Evolutionary conservation across 108 stramenopile genomes (phyloP).

Genomic region (Pseudonitzschia pungens): DNA sequence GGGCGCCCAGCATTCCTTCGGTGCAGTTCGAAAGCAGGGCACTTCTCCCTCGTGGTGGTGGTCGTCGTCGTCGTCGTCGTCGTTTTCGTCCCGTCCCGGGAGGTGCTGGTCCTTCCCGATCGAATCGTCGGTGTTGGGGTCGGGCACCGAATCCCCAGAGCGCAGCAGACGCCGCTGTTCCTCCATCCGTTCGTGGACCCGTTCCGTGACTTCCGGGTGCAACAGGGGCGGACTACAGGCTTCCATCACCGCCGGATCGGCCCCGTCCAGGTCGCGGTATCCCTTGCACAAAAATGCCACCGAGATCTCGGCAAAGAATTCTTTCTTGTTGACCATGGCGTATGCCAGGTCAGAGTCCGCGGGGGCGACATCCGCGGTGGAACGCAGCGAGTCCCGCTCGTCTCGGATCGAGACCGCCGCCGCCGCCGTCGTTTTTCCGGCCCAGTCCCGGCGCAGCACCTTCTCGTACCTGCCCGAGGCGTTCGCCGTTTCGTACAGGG

Average conservation of each 20-base stretch:
- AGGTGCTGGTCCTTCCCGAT: not conserved
- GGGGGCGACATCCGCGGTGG: no score
- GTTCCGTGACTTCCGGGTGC: constrained; percentile 50
- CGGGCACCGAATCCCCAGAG: not conserved
- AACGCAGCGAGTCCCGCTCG: not conserved
- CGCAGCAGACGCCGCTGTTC: not conserved
- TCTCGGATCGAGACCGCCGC: not conserved
- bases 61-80: not conserved
- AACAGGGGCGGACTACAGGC: constrained; percentile 70
- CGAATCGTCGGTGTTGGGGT: not conserved
- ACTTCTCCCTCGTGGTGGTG: not conserved
- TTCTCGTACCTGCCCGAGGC: constrained; percentile 55
- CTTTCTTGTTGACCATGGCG: constrained; percentile 75
- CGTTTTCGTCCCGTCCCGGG: not conserved
- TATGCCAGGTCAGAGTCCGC: constrained; percentile 42
- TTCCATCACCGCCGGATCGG: constrained; percentile 40
- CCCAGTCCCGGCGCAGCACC: constrained; percentile 80
- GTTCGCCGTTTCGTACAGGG: constrained; percentile 41
- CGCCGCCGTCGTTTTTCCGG: constrained; percentile 45
- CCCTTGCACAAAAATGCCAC: constrained; percentile 68
- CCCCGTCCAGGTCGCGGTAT: constrained; percentile 57
- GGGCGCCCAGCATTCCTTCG: not conserved
- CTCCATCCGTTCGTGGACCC: constrained; percentile 22
- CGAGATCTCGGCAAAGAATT: constrained; percentile 85
- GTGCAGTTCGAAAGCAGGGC: not conserved